These are phyloP conservation scores for Eucalyptus albens DNA, from an alignment of 345 rosid species.

Conservation along the genomic window DNA sequence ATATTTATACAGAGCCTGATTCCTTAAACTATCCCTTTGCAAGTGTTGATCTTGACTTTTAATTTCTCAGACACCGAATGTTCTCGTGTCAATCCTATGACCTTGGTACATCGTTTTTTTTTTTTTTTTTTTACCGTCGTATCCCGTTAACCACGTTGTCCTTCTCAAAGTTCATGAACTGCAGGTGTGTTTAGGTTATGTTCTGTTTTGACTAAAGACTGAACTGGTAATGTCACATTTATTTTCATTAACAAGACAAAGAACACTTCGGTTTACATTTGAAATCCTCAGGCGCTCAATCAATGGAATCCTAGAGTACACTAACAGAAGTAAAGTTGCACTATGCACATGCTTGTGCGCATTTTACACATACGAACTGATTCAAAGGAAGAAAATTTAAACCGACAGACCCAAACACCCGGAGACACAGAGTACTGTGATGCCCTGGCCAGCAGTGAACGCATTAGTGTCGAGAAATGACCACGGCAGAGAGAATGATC, in stretches of 20 bases:
- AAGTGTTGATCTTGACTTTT: neutral
- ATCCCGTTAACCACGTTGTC: neutral
- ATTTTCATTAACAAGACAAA: neutral
- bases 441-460: neutral
- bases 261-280: neutral
- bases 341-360: neutral
- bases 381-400: neutral
- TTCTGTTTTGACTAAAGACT: neutral
- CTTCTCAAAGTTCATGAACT: neutral
- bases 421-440: neutral
- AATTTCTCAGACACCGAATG: neutral
- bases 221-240: neutral
- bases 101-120: neutral
- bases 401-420: neutral
- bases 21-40: neutral
- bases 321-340: neutral
- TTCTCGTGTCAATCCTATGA: neutral
- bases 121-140: too few relatives aligned
- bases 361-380: neutral
- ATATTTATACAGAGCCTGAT: neutral
- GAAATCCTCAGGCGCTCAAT: neutral
- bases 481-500: constrained; percentile 30
- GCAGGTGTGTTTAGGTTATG: neutral
- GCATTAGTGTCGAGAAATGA: constrained; percentile 14
- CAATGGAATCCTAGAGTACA: neutral